These are phyloP conservation scores for Aspergillus sp. DNA, from an alignment of 2,329 filamentous ascomycete species.

Conservation along the genomic window DNA sequence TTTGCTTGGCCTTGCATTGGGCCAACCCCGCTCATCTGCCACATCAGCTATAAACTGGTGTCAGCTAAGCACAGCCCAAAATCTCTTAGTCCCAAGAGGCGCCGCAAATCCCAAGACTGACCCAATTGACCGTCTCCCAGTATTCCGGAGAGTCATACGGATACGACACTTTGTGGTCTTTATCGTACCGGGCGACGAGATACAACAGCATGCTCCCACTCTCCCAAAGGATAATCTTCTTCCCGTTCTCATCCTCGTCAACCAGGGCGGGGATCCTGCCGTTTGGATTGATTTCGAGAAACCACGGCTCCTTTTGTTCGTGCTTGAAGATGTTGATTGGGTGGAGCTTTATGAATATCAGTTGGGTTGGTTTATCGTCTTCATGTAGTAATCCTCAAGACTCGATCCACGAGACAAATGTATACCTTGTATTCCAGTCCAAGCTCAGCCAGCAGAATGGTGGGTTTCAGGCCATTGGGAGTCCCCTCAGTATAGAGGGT, in stretches of 20 bases:
- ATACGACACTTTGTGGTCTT: background rate
- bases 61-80: background rate
- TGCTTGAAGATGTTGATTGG: background rate
- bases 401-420: no score
- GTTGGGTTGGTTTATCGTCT: no score
- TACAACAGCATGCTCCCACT: constrained; percentile 5
- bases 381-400: no score
- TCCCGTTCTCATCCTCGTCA: background rate
- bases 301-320: constrained; percentile 11
- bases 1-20: constrained; percentile 11
- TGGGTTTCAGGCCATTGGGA: no score
- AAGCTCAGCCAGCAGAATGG: no score
- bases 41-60: constrained; percentile 4
- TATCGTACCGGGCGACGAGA: constrained; percentile 6
- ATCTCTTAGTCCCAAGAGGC: background rate
- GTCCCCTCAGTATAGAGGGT: no score
- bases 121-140: constrained; percentile 7
- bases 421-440: no score
- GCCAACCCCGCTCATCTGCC: background rate
- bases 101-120: background rate
- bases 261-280: constrained; percentile 4
- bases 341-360: background rate
- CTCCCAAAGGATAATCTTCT: background rate
- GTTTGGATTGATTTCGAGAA: constrained; percentile 10
- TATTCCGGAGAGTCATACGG: constrained; percentile 2